Percentiles rank a stretch among this genome's conserved stretches.
phyloP scores from a whole-genome alignment of 73 alveolate genomes.

The Stentor coeruleus region DNA sequence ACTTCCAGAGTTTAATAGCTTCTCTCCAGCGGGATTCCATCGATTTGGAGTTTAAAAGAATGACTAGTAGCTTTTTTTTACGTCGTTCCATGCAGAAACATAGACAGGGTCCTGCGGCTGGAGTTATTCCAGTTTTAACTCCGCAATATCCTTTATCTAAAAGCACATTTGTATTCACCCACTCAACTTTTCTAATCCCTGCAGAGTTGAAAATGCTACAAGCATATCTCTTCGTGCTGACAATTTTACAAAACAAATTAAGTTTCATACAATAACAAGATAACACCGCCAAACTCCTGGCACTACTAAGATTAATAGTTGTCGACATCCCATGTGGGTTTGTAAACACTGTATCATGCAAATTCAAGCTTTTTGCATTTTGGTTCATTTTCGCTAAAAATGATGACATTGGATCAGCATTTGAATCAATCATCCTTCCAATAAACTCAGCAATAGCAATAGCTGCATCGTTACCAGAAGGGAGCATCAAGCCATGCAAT shows the following conservation, averaged over 20 bases:
- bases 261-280: constrained; percentile 43
- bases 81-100: constrained; percentile 54
- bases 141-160: constrained; percentile 72
- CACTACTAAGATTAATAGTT: constrained; percentile 54
- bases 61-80: not conserved
- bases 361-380: constrained; percentile 37
- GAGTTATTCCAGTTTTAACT: constrained; percentile 82
- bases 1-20: not conserved
- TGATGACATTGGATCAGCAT: constrained; percentile 35
- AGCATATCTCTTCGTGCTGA: constrained; percentile 39
- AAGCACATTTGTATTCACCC: constrained; percentile 64
- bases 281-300: constrained; percentile 54
- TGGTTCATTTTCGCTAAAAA: constrained; percentile 66
- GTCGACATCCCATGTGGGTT: constrained; percentile 75
- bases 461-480: constrained; percentile 83
- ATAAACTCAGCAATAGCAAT: constrained; percentile 49
- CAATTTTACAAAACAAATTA: constrained; percentile 33
- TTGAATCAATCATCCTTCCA: constrained; percentile 43
- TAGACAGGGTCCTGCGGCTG: constrained; percentile 88
- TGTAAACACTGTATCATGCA: constrained; percentile 59
- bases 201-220: not conserved
- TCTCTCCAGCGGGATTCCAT: not conserved
- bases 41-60: not conserved
- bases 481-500: constrained; percentile 73
- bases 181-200: constrained; percentile 29